These are phyloP conservation scores for Asterochloris erici DNA, from an alignment of 139 green algal species.

Conservation along the genomic window DNA sequence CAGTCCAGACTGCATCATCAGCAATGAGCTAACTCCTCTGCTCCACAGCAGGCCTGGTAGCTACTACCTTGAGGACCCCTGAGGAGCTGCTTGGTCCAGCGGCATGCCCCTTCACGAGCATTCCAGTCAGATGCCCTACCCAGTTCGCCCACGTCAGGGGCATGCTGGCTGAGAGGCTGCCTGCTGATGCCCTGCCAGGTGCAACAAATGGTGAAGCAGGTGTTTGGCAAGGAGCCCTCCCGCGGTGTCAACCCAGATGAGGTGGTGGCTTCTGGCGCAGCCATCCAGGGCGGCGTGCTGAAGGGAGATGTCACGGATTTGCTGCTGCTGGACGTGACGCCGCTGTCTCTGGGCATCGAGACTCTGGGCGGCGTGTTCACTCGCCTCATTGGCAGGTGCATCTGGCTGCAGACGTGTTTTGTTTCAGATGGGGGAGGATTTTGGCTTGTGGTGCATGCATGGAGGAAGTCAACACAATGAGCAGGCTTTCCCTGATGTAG, in stretches of 20 bases:
- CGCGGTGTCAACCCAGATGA: slow-evolving; percentile 98
- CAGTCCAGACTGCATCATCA: too few species aligned
- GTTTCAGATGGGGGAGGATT: neutral
- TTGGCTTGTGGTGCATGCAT: too few species aligned
- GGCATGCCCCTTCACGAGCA: too few species aligned
- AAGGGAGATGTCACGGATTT: slow-evolving; percentile 96
- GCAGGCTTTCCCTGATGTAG: too few species aligned
- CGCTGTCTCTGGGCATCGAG: slow-evolving; percentile 96
- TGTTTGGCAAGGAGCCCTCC: slow-evolving; percentile 89
- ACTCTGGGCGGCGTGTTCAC: slow-evolving; percentile 99
- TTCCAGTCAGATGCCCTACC: too few species aligned
- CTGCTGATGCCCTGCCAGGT: slow-evolving; percentile 31
- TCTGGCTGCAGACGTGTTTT: neutral
- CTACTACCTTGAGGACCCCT: too few species aligned
- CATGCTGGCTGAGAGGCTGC: neutral
- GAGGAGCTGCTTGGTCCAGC: too few species aligned
- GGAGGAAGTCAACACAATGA: too few species aligned
- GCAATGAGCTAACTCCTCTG: too few species aligned
- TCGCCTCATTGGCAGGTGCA: slow-evolving; percentile 83
- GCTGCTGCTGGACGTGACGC: slow-evolving; percentile 98
- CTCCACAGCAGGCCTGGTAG: too few species aligned
- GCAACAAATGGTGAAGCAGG: slow-evolving; percentile 88
- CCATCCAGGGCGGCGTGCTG: slow-evolving; percentile 94
- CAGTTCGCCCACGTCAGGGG: too few species aligned
- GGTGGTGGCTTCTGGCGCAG: slow-evolving; percentile 90